Conservation (phyloP, 352 stramenopile genomes). For the Phytophthora idaei region DNA sequence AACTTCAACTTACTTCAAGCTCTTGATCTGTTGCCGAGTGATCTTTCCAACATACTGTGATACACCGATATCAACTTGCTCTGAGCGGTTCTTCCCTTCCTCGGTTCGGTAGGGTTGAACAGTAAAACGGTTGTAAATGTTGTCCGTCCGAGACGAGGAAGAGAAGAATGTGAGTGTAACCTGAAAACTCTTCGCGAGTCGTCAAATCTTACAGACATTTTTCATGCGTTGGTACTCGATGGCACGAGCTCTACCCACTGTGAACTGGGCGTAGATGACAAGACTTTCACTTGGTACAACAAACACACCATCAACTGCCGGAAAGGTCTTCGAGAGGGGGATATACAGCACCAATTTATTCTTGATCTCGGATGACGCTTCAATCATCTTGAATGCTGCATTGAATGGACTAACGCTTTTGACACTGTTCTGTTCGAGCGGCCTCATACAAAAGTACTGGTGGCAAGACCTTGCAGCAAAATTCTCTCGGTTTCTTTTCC, state of each 20-base stretch:
- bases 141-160: slow-evolving; percentile 35
- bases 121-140: slow-evolving; percentile 33
- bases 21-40: background rate
- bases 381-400: slow-evolving; percentile 19
- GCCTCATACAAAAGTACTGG: slow-evolving; percentile 13
- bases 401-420: slow-evolving; percentile 2
- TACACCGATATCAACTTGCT: slow-evolving; percentile 13
- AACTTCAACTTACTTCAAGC: too few relatives aligned
- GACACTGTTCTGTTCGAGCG: background rate
- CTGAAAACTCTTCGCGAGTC: slow-evolving; percentile 14
- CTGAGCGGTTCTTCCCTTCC: slow-evolving; percentile 2
- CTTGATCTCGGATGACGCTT: slow-evolving; percentile 32
- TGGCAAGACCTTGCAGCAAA: slow-evolving; percentile 11
- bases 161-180: slow-evolving; percentile 37
- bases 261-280: slow-evolving; percentile 34
- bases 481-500: slow-evolving; percentile 9
- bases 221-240: slow-evolving; percentile 35
- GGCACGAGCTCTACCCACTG: slow-evolving; percentile 27
- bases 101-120: slow-evolving; percentile 26
- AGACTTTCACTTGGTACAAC: slow-evolving; percentile 10
- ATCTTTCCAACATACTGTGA: slow-evolving; percentile 22
- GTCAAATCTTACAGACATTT: slow-evolving; percentile 20
- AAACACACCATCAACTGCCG: slow-evolving; percentile 39
- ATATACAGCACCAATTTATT: slow-evolving; percentile 33
- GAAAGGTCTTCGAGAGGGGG: slow-evolving; percentile 37